These are phyloP conservation scores for Neckera pumila DNA, from an alignment of 225 moss, liverwort and hornwort species.

Conservation along the genomic window DNA sequence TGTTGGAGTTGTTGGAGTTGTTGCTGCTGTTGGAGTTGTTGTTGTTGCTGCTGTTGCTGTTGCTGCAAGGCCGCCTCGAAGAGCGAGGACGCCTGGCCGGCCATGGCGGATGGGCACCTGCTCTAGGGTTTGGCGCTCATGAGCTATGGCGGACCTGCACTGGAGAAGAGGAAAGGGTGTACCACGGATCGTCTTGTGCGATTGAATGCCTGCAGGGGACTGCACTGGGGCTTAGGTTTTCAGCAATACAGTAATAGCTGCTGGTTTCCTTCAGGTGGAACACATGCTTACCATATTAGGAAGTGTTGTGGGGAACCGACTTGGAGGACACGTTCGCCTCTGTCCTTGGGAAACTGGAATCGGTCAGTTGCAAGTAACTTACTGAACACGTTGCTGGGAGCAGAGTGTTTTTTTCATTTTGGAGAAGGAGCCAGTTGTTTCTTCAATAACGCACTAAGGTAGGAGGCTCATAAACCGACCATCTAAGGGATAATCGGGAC, in stretches of 20 bases:
- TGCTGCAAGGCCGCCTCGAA: constrained; percentile 66
- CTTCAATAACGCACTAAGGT: no score
- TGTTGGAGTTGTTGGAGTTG: neutral
- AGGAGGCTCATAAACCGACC: no score
- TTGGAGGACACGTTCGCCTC: neutral
- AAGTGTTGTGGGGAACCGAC: neutral
- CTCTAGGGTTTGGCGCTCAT: constrained; percentile 47
- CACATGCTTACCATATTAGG: neutral
- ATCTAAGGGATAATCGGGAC: no score
- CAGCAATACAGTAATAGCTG: neutral
- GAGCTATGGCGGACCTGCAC: neutral
- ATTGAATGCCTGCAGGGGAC: neutral
- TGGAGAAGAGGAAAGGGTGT: neutral
- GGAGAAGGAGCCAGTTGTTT: no score
- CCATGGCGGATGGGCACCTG: constrained; percentile 27
- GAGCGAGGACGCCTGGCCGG: constrained; percentile 59
- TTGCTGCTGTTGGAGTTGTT: neutral
- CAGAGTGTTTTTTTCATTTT: no score
- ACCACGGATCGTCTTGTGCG: neutral
- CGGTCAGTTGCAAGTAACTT: neutral
- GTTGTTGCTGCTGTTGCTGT: neutral
- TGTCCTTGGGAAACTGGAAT: neutral
- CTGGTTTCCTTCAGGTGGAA: neutral
- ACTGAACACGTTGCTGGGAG: no score
- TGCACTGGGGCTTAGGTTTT: neutral